Percentiles rank a stretch among this genome's conserved stretches.
These are phyloP conservation scores for Backusella tuberculispora DNA, from an alignment of 192 early-diverging fungal species.

Conservation along the genomic window DNA sequence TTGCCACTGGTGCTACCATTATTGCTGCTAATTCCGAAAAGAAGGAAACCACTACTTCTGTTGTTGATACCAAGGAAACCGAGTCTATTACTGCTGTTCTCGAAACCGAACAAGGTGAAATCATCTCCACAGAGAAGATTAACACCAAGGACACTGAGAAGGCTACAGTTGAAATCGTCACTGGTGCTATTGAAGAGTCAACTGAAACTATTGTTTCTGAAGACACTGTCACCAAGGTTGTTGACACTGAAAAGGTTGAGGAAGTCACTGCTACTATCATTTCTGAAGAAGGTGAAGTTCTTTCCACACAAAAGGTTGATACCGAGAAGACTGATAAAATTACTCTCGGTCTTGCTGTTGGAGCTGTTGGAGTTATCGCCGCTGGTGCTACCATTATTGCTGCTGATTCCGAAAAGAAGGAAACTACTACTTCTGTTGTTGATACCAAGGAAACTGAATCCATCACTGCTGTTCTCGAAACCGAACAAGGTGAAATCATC, in stretches of 20 bases:
- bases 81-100: too few relatives aligned
- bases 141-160: not conserved
- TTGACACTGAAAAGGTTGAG: not conserved
- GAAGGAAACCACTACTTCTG: not conserved
- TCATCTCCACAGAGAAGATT: not conserved
- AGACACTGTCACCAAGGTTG: not conserved
- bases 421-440: not conserved
- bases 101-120: too few relatives aligned
- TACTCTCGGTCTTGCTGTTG: too few relatives aligned
- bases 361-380: too few relatives aligned
- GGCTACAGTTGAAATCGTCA: not conserved
- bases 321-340: too few relatives aligned
- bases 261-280: not conserved
- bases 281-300: not conserved
- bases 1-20: too few relatives aligned
- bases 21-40: not conserved
- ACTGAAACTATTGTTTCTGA: not conserved
- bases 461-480: too few relatives aligned
- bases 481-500: too few relatives aligned
- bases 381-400: too few relatives aligned
- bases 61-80: slow-evolving; percentile 1
- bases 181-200: not conserved
- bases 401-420: not conserved
- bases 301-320: too few relatives aligned
- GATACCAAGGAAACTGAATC: too few relatives aligned